Conservation (phyloP, 345 rosid species). For the Gossypium longicalyx region DNA sequence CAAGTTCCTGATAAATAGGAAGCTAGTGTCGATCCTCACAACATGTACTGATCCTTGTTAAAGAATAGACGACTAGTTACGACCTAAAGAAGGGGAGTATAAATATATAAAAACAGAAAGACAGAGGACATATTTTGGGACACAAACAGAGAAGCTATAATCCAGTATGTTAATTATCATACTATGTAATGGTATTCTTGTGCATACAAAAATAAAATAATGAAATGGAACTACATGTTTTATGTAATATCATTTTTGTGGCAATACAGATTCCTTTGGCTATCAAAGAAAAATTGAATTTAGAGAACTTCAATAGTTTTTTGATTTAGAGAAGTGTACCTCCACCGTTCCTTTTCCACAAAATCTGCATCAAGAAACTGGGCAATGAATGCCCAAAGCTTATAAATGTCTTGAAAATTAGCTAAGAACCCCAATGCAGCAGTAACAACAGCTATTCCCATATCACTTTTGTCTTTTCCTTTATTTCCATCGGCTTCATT, state of each 20-base stretch:
- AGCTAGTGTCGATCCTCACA: too few relatives aligned
- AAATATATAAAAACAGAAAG: too few relatives aligned
- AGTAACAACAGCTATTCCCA: constrained; percentile 60
- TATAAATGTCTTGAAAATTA: constrained; percentile 72
- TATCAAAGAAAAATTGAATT: neutral
- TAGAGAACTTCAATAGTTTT: constrained; percentile 45
- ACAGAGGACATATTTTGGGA: neutral
- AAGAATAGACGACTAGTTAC: too few relatives aligned
- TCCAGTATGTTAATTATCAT: neutral
- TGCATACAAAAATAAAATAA: neutral
- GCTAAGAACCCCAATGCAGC: constrained; percentile 76
- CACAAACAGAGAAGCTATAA: neutral
- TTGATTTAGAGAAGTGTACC: constrained; percentile 64
- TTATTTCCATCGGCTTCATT: constrained; percentile 29
- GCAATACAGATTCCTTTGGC: too few relatives aligned
- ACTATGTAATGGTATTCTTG: neutral
- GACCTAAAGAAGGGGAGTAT: too few relatives aligned
- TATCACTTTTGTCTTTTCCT: constrained; percentile 34
- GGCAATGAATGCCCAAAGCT: constrained; percentile 82
- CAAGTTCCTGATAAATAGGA: too few relatives aligned
- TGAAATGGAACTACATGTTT: neutral
- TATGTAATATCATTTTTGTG: neutral
- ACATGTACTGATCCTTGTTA: too few relatives aligned
- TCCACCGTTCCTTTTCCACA: constrained; percentile 78
- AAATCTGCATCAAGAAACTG: constrained; percentile 87